Conservation (phyloP, 1,139 yeast genomes). For the Yamadazyma epiphylla region DNA sequence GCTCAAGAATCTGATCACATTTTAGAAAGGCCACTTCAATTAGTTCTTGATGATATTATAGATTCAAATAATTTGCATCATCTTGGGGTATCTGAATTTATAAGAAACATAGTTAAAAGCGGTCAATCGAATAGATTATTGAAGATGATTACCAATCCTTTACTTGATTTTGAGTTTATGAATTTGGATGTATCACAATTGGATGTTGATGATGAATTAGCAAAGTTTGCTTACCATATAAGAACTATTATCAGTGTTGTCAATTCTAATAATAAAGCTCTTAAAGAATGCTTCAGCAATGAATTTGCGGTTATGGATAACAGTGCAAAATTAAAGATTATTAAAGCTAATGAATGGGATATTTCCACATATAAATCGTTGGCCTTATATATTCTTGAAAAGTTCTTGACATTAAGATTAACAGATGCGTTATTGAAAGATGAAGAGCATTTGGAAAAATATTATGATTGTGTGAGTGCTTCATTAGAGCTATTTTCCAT, state of each 20-base stretch:
- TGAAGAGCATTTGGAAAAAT: conserved; percentile 16
- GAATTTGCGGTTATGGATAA: conserved; percentile 57
- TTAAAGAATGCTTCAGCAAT: conserved; percentile 46
- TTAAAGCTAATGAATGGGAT: conserved; percentile 44
- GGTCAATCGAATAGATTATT: conserved; percentile 61
- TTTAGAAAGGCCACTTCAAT: conserved; percentile 61
- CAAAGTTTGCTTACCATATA: conserved; percentile 55
- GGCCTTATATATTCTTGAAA: conserved; percentile 42
- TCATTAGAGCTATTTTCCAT: conserved; percentile 40
- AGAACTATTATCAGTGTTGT: conserved; percentile 50
- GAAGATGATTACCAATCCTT: conserved; percentile 50
- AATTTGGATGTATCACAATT: conserved; percentile 13
- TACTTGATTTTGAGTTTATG: conserved; percentile 39
- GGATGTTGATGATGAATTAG: conserved; percentile 48
- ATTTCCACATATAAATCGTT: conserved; percentile 63
- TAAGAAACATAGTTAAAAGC: conserved; percentile 44
- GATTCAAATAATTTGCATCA: conserved; percentile 38
- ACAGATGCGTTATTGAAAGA: conserved; percentile 18
- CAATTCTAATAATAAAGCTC: conserved; percentile 33
- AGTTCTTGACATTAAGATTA: conserved; percentile 35
- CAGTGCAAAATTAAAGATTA: conserved; percentile 30
- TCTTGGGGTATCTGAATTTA: conserved; percentile 54
- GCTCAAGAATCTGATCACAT: conserved; percentile 43
- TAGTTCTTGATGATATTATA: conserved; percentile 61
- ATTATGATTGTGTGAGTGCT: conserved; percentile 24